Evolutionary conservation across 345 rosid species (phyloP), one percentile per base, ranked within the genome.

Genomic region (Melastoma malabathricum): DNA sequence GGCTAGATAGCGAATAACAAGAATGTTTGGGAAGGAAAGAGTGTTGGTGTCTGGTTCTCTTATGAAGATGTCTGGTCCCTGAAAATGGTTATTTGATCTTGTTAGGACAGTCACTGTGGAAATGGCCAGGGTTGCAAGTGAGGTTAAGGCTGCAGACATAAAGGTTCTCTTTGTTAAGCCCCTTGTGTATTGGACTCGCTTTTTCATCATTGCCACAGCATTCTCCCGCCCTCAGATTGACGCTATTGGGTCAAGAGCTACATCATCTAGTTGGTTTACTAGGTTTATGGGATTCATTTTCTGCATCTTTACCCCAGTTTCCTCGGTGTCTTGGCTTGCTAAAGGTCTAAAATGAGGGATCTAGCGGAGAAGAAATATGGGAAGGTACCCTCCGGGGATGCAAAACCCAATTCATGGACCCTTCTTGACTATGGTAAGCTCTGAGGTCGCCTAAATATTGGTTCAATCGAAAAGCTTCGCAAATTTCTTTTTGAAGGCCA

Each of bases 121-220:
- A 56, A 68, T 87, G 87, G 98, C 96, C 18, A 84, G 66, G 72
- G 89, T 86, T 59, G 96, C 94, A 15, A 84, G 87, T 71, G 96
- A 92, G 6, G 95, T 92, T 48, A 86, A 92, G 70, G 96, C 93
- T 61, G 89, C 65, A 57, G 95, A 90, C 66, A 72, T 90, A 67
- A 90, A 71, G 71, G 92, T 90, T 51, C 96, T 92, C 59, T 92
- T 92, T 60, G 96, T 92, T 62, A 87, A 87, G 83, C 98, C 96
- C 45, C 92, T 90, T 38, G 98, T 92, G 38, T 87, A 84, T 57
- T 92, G 98, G 98, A 84, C 98, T 65, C 80, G 77, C 14, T 86
- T 84, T 76, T 90, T 90, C 67, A 84, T 90, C 68, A 86, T 86
- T 58, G 89, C 89, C 18, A 90, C 96, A 18, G 96, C 98, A 7